These are phyloP conservation scores for Ophiostoma sp. DNA, from an alignment of 2,329 filamentous ascomycete genomes.

Conservation along the genomic window DNA sequence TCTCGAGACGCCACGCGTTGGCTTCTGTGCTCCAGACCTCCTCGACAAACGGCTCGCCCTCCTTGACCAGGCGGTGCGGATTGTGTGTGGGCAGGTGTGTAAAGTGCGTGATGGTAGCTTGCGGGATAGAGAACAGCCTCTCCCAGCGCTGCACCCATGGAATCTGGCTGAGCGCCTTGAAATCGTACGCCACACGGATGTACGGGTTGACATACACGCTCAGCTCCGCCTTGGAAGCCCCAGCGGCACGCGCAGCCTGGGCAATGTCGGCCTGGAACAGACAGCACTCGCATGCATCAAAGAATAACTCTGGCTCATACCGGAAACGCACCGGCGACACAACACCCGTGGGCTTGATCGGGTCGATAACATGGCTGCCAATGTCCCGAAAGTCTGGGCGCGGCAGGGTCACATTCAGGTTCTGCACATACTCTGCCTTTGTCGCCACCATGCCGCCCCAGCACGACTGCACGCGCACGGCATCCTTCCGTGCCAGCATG, in stretches of 20 bases:
- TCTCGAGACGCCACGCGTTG: conserved; percentile 38
- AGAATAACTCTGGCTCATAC: conserved; percentile 53
- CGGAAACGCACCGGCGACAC: conserved; percentile 50
- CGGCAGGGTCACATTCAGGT: conserved; percentile 33
- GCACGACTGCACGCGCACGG: conserved; percentile 66
- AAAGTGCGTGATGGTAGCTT: conserved; percentile 48
- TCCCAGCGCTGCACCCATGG: conserved; percentile 59
- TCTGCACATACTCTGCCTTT: conserved; percentile 55
- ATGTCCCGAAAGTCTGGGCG: conserved; percentile 35
- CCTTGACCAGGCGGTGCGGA: conserved; percentile 53
- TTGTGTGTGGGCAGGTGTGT: conserved; percentile 44
- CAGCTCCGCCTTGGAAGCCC: conserved; percentile 38
- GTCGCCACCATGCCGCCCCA: conserved; percentile 74
- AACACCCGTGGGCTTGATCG: conserved; percentile 32
- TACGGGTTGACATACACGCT: conserved; percentile 72
- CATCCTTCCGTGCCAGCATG: conserved; percentile 55
- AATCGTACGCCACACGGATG: conserved; percentile 64
- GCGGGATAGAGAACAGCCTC: conserved; percentile 39
- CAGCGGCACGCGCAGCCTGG: conserved; percentile 35
- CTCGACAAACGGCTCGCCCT: conserved; percentile 51
- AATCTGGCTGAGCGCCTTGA: conserved; percentile 53
- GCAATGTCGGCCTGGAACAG: conserved; percentile 49
- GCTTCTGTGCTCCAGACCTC: conserved; percentile 43
- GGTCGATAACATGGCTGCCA: conserved; percentile 36
- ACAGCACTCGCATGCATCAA: conserved; percentile 62